Percentiles rank a stretch among this genome's conserved stretches.
These are phyloP conservation scores for Polytolypa hystricis DNA, from an alignment of 2,329 filamentous ascomycete genomes.

Conservation along the genomic window DNA sequence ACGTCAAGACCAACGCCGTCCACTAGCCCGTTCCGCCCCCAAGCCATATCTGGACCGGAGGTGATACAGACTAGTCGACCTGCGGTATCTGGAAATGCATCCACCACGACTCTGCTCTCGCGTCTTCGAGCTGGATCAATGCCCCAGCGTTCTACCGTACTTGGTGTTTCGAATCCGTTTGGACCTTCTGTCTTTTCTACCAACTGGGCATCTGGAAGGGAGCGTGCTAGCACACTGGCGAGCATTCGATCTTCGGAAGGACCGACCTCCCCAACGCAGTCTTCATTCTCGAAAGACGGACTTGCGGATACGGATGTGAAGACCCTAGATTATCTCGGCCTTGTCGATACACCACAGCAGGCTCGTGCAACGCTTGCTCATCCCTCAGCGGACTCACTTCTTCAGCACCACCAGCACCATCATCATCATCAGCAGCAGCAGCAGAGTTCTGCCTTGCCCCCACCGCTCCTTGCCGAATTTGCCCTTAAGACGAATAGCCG, in stretches of 20 bases:
- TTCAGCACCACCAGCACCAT: slow-evolving; percentile 44
- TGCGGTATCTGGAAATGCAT: slow-evolving; percentile 35
- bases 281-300: slow-evolving; percentile 75
- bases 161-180: slow-evolving; percentile 56
- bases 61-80: slow-evolving; percentile 26
- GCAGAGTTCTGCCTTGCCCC: slow-evolving; percentile 37
- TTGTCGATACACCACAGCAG: slow-evolving; percentile 86
- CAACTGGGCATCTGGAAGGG: slow-evolving; percentile 70
- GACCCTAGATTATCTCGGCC: slow-evolving; percentile 87
- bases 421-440: slow-evolving; percentile 35
- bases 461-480: slow-evolving; percentile 65
- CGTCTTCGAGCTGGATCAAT: slow-evolving; percentile 85
- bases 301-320: slow-evolving; percentile 78
- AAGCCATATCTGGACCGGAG: slow-evolving; percentile 29
- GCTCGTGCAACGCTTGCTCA: slow-evolving; percentile 58
- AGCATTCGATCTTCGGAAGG: slow-evolving; percentile 83
- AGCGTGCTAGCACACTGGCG: slow-evolving; percentile 76
- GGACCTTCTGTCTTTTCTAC: slow-evolving; percentile 80
- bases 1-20: slow-evolving; percentile 77
- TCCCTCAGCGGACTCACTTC: slow-evolving; percentile 43
- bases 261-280: slow-evolving; percentile 75
- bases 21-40: slow-evolving; percentile 75
- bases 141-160: slow-evolving; percentile 70
- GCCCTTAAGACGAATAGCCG: slow-evolving; percentile 69
- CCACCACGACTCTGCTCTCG: slow-evolving; percentile 65